These are phyloP conservation scores for Peronosclerospora sorghi DNA, from an alignment of 352 stramenopile species.

Conservation along the genomic window DNA sequence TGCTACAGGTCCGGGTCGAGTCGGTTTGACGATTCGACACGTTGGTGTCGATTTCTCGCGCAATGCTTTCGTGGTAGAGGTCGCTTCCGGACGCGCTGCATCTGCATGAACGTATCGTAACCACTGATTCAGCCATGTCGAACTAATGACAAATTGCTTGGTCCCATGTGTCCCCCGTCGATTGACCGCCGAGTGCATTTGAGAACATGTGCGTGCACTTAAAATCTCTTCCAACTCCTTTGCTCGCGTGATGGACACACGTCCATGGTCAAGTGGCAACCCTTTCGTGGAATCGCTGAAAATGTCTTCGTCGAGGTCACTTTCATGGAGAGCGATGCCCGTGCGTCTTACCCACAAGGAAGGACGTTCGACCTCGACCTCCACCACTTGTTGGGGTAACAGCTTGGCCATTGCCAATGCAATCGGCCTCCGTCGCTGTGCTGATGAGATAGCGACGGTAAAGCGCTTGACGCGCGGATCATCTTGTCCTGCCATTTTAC, in stretches of 20 bases:
- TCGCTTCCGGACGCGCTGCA: conserved; percentile 2
- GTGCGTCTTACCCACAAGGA: conserved; percentile 20
- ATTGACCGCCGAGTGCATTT: conserved; percentile 5
- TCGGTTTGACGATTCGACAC: conserved; percentile 7
- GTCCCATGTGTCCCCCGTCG: background rate
- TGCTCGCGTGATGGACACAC: conserved; percentile 18
- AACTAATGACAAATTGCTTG: conserved; percentile 45
- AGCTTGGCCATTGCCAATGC: conserved; percentile 3
- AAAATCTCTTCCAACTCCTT: conserved; percentile 54
- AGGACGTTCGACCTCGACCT: conserved; percentile 24
- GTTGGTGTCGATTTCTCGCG: conserved; percentile 5
- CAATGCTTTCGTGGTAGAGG: background rate
- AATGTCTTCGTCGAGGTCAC: conserved; percentile 19
- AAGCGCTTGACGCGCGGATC: conserved; percentile 50
- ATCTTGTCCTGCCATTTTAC: conserved; percentile 47
- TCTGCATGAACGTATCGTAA: conserved; percentile 53
- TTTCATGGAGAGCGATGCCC: conserved; percentile 12
- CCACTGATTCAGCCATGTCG: conserved; percentile 55
- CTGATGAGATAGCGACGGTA: conserved; percentile 19
- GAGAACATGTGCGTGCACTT: conserved; percentile 27
- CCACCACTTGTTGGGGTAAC: conserved; percentile 4
- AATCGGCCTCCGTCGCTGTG: conserved; percentile 5
- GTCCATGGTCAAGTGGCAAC: conserved; percentile 14
- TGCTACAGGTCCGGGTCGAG: conserved; percentile 38
- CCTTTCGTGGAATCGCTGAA: conserved; percentile 17